Evolutionary conservation across 306 rosid species (phyloP), one percentile per base, ranked within the genome.

Genomic region (Castanea sativa): DNA sequence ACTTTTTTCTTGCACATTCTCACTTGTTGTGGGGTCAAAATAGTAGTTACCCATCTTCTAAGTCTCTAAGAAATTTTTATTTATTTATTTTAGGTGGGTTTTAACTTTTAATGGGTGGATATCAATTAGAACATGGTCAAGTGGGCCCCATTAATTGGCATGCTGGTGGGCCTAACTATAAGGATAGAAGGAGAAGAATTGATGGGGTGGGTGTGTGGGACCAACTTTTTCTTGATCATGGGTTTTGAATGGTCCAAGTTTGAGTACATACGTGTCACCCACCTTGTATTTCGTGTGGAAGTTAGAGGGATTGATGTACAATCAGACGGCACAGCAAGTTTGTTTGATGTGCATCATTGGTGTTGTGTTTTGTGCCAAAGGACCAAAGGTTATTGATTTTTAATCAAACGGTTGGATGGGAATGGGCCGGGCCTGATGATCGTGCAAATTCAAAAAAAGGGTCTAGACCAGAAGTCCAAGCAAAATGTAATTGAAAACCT

Each of bases 61-160:
- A 83, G 79, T 69, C 74, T 78, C 76, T 72, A 64, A 72, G 77
- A 75, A 79, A 81, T 79, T 21, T 29, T 29, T 29, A 1, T 41
- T 2, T 2, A 32, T 41, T 41, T 41, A 41, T 41, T 41, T 41
- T 67, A 76, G 27, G 70, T 60, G 64, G 69, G 41, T 49, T 83
- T 73, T 45, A 71, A 65, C 32, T 49, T 83, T 73, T 45, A 71
- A 65, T 49, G 76, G 87, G 76, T 86, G 85, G 80, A 55, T 80
- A 79, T 53, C 77, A 71, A 56, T 56, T 58, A 41, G 63, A 16
- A 8, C 30, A 76, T 33, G 89, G 53, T 12, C 16, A 49, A 10
- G 53, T 49, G 53, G 53, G 93, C n/a, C 89, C 95, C 90, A 85
- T 79, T 38, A 68, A 57, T 73, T 73, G 76, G 90, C 92, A 85